phyloP scores from a whole-genome alignment of 2,329 filamentous ascomycete species.

The Ophidiomyces ophidiicola region DNA sequence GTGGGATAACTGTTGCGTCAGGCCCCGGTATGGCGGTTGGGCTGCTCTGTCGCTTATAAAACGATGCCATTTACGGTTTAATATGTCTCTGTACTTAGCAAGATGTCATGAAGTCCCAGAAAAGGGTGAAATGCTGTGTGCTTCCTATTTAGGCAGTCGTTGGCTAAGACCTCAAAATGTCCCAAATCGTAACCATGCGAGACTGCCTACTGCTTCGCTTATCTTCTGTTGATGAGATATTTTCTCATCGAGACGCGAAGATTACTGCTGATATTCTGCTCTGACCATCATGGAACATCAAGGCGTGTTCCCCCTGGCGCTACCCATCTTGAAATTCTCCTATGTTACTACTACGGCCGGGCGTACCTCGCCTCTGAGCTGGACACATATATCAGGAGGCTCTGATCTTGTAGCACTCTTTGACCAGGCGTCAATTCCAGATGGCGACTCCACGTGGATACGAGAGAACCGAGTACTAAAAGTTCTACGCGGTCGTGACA shows the following conservation, averaged over 20 bases:
- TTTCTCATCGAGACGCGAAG: too few relatives aligned
- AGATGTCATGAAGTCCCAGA: background rate
- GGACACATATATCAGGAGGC: slow-evolving; percentile 33
- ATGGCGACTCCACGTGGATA: slow-evolving; percentile 7
- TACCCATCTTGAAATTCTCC: slow-evolving; percentile 33
- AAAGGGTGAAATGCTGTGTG: background rate
- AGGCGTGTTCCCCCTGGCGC: slow-evolving; percentile 4
- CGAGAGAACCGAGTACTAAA: slow-evolving; percentile 23
- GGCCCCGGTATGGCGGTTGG: too few relatives aligned
- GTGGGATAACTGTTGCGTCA: too few relatives aligned
- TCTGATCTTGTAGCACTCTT: slow-evolving; percentile 28
- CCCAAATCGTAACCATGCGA: background rate
- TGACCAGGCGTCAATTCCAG: slow-evolving; percentile 19
- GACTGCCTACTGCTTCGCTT: too few relatives aligned
- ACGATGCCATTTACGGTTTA: too few relatives aligned
- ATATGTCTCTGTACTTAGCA: too few relatives aligned
- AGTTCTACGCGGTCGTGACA: slow-evolving; percentile 24
- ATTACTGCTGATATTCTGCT: background rate
- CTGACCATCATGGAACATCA: background rate
- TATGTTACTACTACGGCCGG: slow-evolving; percentile 30
- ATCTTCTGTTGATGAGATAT: too few relatives aligned
- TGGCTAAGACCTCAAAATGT: background rate
- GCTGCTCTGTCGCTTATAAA: too few relatives aligned
- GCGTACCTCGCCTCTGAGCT: slow-evolving; percentile 30
- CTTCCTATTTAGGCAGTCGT: slow-evolving; percentile 1